Percentiles rank a stretch among this genome's conserved stretches.
These are phyloP conservation scores for Petunia hybrid DNA, from an alignment of 305 asterid species.

Conservation along the genomic window DNA sequence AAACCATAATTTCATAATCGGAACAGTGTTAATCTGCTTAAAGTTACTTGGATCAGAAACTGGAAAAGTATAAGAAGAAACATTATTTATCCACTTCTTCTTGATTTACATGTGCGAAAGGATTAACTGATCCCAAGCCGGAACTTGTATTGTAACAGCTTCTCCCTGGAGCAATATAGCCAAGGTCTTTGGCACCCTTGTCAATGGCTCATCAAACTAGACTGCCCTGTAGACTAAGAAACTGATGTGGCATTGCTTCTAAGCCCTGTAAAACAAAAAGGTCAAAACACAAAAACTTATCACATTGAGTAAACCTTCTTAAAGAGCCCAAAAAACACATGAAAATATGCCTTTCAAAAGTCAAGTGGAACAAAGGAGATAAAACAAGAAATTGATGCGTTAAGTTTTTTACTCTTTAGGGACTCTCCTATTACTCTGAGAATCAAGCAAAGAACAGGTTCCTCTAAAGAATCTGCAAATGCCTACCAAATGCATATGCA, in stretches of 20 bases:
- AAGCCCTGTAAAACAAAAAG: constrained; percentile 47
- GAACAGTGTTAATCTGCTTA: background rate
- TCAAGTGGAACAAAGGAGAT: constrained; percentile 7
- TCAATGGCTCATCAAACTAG: constrained; percentile 44
- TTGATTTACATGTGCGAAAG: background rate
- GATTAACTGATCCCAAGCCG: background rate
- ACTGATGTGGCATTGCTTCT: constrained; percentile 40
- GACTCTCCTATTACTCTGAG: constrained; percentile 5
- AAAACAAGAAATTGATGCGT: constrained; percentile 8
- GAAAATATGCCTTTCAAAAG: constrained; percentile 16
- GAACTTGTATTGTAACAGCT: background rate
- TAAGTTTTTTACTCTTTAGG: background rate
- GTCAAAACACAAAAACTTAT: background rate
- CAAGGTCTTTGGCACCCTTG: constrained; percentile 1
- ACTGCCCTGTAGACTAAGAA: constrained; percentile 35
- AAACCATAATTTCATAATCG: background rate
- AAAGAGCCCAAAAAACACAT: background rate
- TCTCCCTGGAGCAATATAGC: background rate
- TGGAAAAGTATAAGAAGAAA: background rate
- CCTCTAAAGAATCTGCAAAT: background rate
- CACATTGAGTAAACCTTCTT: constrained; percentile 13
- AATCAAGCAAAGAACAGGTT: background rate
- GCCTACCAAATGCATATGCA: background rate
- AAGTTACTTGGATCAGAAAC: background rate
- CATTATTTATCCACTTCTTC: constrained; percentile 13